These are phyloP conservation scores for Angophora floribunda DNA, from an alignment of 345 rosid species.

Conservation along the genomic window DNA sequence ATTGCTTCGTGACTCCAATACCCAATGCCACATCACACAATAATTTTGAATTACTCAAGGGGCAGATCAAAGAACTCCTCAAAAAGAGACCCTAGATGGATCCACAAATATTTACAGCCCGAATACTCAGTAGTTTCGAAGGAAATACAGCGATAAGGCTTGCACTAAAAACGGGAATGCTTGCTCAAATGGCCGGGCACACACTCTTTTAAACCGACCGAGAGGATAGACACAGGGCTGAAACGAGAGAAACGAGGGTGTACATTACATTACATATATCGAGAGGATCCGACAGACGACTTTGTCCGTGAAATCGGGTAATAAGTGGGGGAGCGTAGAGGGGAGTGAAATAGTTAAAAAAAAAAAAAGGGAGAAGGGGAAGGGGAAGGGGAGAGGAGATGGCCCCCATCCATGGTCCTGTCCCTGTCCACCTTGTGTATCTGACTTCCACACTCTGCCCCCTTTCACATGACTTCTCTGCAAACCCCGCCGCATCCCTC, in stretches of 20 bases:
- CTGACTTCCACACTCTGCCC: conserved; percentile 6
- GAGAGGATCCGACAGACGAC: neutral
- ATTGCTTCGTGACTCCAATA: neutral
- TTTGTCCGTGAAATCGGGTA: neutral
- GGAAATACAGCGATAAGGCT: neutral
- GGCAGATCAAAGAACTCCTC: neutral
- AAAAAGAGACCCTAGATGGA: neutral
- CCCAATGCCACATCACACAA: neutral
- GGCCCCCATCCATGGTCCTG: neutral
- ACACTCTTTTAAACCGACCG: neutral
- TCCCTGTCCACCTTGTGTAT: neutral
- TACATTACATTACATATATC: neutral
- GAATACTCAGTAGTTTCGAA: neutral
- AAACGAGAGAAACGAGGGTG: neutral
- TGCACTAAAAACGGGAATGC: neutral
- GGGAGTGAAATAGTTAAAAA: neutral
- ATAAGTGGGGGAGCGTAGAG: neutral
- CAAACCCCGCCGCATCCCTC: neutral
- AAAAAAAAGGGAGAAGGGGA: no score
- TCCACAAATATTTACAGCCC: neutral
- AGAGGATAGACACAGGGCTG: neutral
- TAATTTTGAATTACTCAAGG: neutral
- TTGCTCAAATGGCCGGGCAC: neutral
- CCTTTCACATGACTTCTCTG: conserved; percentile 33
- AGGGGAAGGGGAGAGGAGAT: neutral